A percentile compares a stretch with the other conserved stretches of the same genome.
Evolutionary conservation across 768 basidiomycete genomes (phyloP).

Genomic region (Boletus insuetus): DNA sequence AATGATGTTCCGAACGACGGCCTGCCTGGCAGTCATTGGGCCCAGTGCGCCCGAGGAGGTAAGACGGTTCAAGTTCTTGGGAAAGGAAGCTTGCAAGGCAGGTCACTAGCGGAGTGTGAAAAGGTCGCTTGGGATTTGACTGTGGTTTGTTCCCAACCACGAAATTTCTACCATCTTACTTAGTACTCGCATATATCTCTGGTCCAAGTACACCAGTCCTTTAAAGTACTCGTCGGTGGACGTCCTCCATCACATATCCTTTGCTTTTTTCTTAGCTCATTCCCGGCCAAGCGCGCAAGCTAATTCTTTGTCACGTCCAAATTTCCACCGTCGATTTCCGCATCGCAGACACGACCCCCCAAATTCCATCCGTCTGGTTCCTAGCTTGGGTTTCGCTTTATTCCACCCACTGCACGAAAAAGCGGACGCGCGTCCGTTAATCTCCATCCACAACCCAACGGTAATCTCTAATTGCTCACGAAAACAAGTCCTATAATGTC

Average conservation of each 20-base stretch:
- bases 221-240: slow-evolving; percentile 34
- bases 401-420: slow-evolving; percentile 32
- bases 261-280: slow-evolving; percentile 21
- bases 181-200: slow-evolving; percentile 37
- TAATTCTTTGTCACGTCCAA: slow-evolving; percentile 32
- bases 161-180: slow-evolving; percentile 36
- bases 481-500: slow-evolving; percentile 76
- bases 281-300: slow-evolving; percentile 28
- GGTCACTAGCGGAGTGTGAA: slow-evolving; percentile 34
- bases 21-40: neutral
- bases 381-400: slow-evolving; percentile 21
- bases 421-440: slow-evolving; percentile 33
- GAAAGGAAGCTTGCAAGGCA: slow-evolving; percentile 15
- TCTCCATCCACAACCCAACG: slow-evolving; percentile 35
- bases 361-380: slow-evolving; percentile 17
- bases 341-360: slow-evolving; percentile 29
- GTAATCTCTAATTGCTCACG: slow-evolving; percentile 81
- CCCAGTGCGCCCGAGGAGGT: neutral
- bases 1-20: neutral
- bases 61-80: slow-evolving; percentile 22
- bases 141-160: slow-evolving; percentile 31
- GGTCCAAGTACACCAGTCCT: slow-evolving; percentile 34
- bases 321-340: slow-evolving; percentile 19
- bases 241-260: slow-evolving; percentile 30
- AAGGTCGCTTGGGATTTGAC: slow-evolving; percentile 27